A percentile compares a stretch with the other conserved stretches of the same genome.
Conservation (phyloP, 2,329 filamentous ascomycete species). For the Thielaviopsis euricoi region DNA sequence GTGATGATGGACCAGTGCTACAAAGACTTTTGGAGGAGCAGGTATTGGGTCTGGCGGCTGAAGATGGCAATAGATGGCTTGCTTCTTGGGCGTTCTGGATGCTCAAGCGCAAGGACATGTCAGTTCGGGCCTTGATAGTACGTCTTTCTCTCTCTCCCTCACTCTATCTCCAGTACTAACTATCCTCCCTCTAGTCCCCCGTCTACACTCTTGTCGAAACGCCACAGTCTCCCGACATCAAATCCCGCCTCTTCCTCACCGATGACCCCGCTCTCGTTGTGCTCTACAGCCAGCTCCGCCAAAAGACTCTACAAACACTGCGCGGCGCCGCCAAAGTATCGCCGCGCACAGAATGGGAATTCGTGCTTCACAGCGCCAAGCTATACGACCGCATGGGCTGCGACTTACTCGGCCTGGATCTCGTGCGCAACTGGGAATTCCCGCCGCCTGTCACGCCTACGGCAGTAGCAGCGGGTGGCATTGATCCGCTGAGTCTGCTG, state of each 20-base stretch:
- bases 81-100: slow-evolving; percentile 95
- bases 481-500: slow-evolving; percentile 52
- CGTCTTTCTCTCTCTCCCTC: slow-evolving; percentile 18
- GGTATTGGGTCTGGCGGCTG: slow-evolving; percentile 59
- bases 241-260: slow-evolving; percentile 65
- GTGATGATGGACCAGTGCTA: slow-evolving; percentile 62
- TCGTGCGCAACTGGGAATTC: slow-evolving; percentile 76
- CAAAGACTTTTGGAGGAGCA: slow-evolving; percentile 61
- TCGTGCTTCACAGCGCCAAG: slow-evolving; percentile 70
- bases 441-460: slow-evolving; percentile 28
- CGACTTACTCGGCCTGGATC: slow-evolving; percentile 70
- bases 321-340: slow-evolving; percentile 70
- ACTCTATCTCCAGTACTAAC: neutral
- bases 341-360: slow-evolving; percentile 69
- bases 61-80: slow-evolving; percentile 80
- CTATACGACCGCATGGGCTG: slow-evolving; percentile 87
- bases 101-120: slow-evolving; percentile 64
- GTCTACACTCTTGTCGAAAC: slow-evolving; percentile 58
- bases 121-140: slow-evolving; percentile 68
- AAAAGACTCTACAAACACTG: slow-evolving; percentile 66
- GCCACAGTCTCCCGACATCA: slow-evolving; percentile 50
- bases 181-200: slow-evolving; percentile 44
- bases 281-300: slow-evolving; percentile 71
- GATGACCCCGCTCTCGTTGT: slow-evolving; percentile 84
- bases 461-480: slow-evolving; percentile 13